Percentiles rank a stretch among this genome's conserved stretches.
These are phyloP conservation scores for Diaporthe citriasiana DNA, from an alignment of 2,329 filamentous ascomycete species.

Conservation along the genomic window DNA sequence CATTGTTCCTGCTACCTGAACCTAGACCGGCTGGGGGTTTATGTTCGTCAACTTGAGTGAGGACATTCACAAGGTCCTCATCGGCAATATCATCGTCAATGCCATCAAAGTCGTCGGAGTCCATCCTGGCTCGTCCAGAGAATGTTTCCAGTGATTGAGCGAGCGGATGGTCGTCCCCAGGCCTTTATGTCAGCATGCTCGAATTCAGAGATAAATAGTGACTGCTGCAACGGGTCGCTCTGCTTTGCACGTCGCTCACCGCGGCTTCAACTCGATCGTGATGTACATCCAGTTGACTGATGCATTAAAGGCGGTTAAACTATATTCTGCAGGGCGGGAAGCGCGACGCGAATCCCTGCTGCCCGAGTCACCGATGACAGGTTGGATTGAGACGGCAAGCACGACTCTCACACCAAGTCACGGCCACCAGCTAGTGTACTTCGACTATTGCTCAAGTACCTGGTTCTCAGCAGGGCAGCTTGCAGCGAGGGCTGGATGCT, in stretches of 20 bases:
- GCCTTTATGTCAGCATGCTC: neutral
- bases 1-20: neutral
- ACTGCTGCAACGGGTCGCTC: neutral
- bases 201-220: neutral
- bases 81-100: conserved; percentile 76
- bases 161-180: neutral
- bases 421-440: neutral
- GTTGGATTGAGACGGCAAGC: conserved; percentile 17
- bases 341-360: conserved; percentile 41
- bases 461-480: neutral
- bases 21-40: neutral
- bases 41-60: conserved; percentile 62
- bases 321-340: neutral
- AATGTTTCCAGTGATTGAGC: neutral
- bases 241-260: conserved; percentile 4
- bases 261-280: neutral
- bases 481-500: neutral
- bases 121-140: conserved; percentile 55
- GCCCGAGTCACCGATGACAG: neutral
- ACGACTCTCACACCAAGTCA: conserved; percentile 41
- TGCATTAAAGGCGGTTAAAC: conserved; percentile 1
- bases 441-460: neutral
- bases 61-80: conserved; percentile 73
- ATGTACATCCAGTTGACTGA: neutral
- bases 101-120: conserved; percentile 74